Conservation (phyloP, 164 flowering plant species). For the Cinnamomum chago region DNA sequence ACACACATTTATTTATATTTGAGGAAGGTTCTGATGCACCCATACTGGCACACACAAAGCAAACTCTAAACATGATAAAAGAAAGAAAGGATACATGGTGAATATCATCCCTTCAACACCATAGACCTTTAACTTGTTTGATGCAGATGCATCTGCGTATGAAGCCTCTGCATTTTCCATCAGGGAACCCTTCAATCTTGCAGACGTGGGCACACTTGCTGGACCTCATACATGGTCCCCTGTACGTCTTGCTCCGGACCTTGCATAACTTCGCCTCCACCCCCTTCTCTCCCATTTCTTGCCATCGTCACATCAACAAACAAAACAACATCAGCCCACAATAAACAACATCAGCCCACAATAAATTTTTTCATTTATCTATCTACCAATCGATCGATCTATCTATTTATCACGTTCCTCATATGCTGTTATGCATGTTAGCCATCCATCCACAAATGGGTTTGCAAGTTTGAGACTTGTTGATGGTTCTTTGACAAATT, state of each 20-base stretch:
- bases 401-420: background rate
- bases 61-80: too few species aligned
- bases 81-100: too few species aligned
- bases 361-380: background rate
- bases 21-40: too few species aligned
- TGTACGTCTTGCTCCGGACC: constrained; percentile 37
- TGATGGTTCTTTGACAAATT: too few species aligned
- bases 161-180: constrained; percentile 41
- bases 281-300: constrained; percentile 25
- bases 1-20: too few species aligned
- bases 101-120: too few species aligned
- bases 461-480: too few species aligned
- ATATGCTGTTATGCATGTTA: background rate
- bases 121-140: constrained; percentile 11
- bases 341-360: background rate
- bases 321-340: too few species aligned
- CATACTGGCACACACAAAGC: too few species aligned
- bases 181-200: constrained; percentile 39
- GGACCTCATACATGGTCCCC: constrained; percentile 31
- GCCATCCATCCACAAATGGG: too few species aligned
- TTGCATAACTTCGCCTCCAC: constrained; percentile 39
- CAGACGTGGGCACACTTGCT: constrained; percentile 44
- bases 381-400: too few species aligned
- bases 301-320: background rate
- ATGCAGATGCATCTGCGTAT: constrained; percentile 50